These are phyloP conservation scores for Petunia hybrid DNA, from an alignment of 305 asterid genomes.

Conservation along the genomic window DNA sequence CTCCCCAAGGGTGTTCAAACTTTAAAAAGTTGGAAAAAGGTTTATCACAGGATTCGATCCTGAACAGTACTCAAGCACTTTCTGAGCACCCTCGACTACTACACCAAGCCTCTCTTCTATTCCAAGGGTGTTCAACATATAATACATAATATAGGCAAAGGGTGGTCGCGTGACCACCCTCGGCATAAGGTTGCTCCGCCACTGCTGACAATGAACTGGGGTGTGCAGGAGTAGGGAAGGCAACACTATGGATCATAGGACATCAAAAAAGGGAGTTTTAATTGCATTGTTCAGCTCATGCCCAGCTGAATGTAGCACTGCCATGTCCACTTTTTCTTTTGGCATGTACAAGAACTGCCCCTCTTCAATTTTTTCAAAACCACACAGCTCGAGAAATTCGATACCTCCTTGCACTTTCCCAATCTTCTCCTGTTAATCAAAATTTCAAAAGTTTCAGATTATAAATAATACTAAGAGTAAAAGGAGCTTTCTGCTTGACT, in stretches of 20 bases:
- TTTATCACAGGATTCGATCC: no score
- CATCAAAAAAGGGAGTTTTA: slow-evolving; percentile 83
- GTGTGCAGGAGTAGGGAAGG: no score
- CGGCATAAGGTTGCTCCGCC: no score
- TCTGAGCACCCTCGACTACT: no score
- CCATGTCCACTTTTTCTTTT: slow-evolving; percentile 77
- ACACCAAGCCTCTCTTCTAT: no score
- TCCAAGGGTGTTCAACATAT: no score
- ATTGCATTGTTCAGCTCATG: slow-evolving; percentile 84
- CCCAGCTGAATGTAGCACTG: slow-evolving; percentile 84
- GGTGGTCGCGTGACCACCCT: no score
- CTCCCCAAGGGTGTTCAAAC: no score
- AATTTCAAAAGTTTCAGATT: neutral
- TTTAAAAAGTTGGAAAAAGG: no score
- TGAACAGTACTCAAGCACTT: no score
- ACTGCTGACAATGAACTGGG: no score
- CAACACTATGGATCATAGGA: slow-evolving; percentile 53
- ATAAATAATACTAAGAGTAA: neutral
- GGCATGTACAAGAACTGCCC: slow-evolving; percentile 81
- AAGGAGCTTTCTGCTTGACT: neutral
- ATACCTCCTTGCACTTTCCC: slow-evolving; percentile 86
- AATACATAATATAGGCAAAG: no score
- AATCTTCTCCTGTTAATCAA: slow-evolving; percentile 69
- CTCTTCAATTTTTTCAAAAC: slow-evolving; percentile 83
- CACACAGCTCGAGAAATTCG: slow-evolving; percentile 89